Base-by-base conservation (phyloP, 2,329 filamentous ascomycete genomes). In the Neopestalotiopsis sp. region DNA sequence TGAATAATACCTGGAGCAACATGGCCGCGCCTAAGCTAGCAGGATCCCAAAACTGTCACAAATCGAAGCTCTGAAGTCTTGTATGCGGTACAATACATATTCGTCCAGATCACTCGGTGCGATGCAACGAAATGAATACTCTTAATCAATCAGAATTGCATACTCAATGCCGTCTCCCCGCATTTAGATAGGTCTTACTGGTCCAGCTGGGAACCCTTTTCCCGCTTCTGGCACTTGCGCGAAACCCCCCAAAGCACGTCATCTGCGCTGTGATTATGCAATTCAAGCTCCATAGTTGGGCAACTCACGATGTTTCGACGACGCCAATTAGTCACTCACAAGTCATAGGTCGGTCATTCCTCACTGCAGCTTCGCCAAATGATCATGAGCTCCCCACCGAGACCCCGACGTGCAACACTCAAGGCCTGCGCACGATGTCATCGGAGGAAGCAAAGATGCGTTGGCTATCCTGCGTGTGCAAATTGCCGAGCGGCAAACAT, bases 371-470 rank as follows among this genome's bases (percentile, higher is more conserved):
- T 4, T 20, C 17, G n/a, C n/a, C 6, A 17, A 53, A 53, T 53
- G 14, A 10, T n/a, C 17, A 53, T 20, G 45, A 53, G n/a, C 20
- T n/a, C 45, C 17, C 45, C 45, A 53, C 45, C 45, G n/a, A 61
- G 24, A 24, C 57, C 14, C 7, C 28, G 57, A 24, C 28, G 57
- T 12, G 32, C 57, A 5, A 38, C 32, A 4, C 28, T 30, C 57
- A 61, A 30, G 32, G 57, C 57, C 3, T 61, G 57, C 24, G 28
- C 32, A 14, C 57, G 57, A 10, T 61, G 57, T 38, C 57, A 61
- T 28, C 57, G 57, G n/a, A n/a, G 57, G 14, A 61, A 61, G 24
- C 57, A 61, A 61, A 20, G 57, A 61, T 61, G 57, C 24, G 57
- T 61, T 30, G 57, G 57, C 17, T 61, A 20, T 61, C 57, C 57